Evolutionary conservation across 2,329 filamentous ascomycete species (phyloP).

Genomic region (Sporothrix brasiliensis): DNA sequence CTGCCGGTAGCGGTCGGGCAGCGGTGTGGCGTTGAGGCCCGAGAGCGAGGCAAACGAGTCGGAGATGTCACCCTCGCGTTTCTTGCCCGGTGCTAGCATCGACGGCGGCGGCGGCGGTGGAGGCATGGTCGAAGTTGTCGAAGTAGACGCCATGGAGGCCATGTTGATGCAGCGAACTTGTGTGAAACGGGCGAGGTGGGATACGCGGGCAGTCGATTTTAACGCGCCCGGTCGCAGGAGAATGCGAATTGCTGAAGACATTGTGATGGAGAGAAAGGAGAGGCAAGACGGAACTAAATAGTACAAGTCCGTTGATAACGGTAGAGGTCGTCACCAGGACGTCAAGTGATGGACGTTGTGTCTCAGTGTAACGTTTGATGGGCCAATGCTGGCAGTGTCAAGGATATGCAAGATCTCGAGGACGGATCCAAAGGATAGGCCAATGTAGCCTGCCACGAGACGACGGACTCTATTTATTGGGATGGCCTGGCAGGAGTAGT

Average conservation of each 20-base stretch:
- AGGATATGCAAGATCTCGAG: no score
- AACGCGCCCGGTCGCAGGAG: background rate
- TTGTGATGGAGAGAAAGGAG: background rate
- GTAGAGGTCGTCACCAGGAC: background rate
- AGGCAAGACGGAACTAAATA: background rate
- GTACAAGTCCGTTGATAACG: background rate
- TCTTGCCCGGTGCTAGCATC: conserved; percentile 37
- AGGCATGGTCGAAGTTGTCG: background rate
- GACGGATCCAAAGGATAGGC: no score
- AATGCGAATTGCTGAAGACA: background rate
- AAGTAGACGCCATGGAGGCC: conserved; percentile 32
- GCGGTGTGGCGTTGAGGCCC: conserved; percentile 48
- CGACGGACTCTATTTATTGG: no score
- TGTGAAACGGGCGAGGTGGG: background rate
- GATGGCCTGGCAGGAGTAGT: no score
- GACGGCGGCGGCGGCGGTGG: background rate
- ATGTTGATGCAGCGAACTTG: conserved; percentile 29
- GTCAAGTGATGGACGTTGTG: background rate
- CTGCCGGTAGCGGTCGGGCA: conserved; percentile 59
- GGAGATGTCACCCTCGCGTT: conserved; percentile 64
- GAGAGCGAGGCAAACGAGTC: conserved; percentile 64
- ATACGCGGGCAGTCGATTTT: background rate
- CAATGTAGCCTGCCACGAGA: no score
- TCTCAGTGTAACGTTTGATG: conserved; percentile 1
- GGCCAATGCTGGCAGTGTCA: no score